Evolutionary conservation across 768 basidiomycete genomes (phyloP).

Genomic region (Xerocomellus intermedius): DNA sequence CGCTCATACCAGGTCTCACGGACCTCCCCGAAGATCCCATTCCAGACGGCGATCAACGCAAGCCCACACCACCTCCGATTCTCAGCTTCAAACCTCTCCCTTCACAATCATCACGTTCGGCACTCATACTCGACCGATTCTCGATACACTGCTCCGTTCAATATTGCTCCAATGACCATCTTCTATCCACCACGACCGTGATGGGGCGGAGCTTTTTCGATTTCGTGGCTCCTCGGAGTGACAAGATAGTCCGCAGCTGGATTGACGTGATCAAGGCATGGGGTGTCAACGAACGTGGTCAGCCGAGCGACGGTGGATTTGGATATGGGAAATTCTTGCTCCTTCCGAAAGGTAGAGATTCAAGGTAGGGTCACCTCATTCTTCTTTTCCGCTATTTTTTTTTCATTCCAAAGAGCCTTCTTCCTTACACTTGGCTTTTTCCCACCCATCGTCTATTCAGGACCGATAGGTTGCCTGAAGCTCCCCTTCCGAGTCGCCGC

Average conservation of each 20-base stretch:
- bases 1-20: constrained; percentile 22
- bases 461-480: constrained; percentile 28
- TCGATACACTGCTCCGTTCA: constrained; percentile 59
- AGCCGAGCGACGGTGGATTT: constrained; percentile 82
- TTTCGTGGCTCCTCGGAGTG: constrained; percentile 65
- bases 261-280: constrained; percentile 77
- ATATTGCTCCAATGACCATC: constrained; percentile 72
- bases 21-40: constrained; percentile 10
- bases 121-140: constrained; percentile 82
- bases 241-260: constrained; percentile 66
- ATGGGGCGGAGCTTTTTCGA: constrained; percentile 73
- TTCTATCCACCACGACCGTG: constrained; percentile 56
- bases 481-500: constrained; percentile 30
- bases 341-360: constrained; percentile 58
- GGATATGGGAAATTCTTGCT: constrained; percentile 74
- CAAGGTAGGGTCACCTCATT: constrained; percentile 35
- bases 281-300: constrained; percentile 82
- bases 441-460: constrained; percentile 11
- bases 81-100: constrained; percentile 64
- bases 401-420: not conserved
- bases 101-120: constrained; percentile 68
- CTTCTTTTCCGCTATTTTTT: not conserved
- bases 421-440: not conserved
- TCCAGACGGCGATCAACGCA: constrained; percentile 3
- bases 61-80: constrained; percentile 13